Conservation (phyloP, 345 rosid species). For the Dovyalis caffra region DNA sequence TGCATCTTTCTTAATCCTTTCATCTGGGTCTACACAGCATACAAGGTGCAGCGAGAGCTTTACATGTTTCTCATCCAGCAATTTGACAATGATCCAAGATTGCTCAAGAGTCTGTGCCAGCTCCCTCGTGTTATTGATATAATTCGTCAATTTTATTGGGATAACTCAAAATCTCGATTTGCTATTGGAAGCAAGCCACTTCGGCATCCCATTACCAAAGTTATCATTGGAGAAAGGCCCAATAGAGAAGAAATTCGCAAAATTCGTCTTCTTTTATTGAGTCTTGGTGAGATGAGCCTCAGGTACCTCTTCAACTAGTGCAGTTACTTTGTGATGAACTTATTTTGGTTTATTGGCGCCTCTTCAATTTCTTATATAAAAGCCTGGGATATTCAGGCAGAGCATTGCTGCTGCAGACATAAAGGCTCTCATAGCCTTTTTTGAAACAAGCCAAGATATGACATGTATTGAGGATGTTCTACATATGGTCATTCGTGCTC, state of each 20-base stretch:
- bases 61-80: conserved; percentile 92
- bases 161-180: conserved; percentile 57
- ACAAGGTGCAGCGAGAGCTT: conserved; percentile 86
- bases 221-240: conserved; percentile 73
- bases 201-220: conserved; percentile 58
- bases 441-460: conserved; percentile 88
- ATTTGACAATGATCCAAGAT: conserved; percentile 80
- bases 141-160: conserved; percentile 84
- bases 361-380: conserved; percentile 17
- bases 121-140: conserved; percentile 78
- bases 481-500: conserved; percentile 88
- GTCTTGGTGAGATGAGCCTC: conserved; percentile 98
- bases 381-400: conserved; percentile 54
- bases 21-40: conserved; percentile 78
- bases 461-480: conserved; percentile 88
- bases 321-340: not conserved
- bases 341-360: conserved; percentile 1
- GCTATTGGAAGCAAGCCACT: conserved; percentile 78
- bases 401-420: conserved; percentile 62
- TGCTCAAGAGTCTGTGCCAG: conserved; percentile 68
- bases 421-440: conserved; percentile 71
- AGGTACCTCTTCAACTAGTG: conserved; percentile 40
- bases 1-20: conserved; percentile 86
- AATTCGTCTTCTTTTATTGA: conserved; percentile 88
- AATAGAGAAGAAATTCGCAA: conserved; percentile 75